Percentiles rank a stretch among this genome's conserved stretches.
These are phyloP conservation scores for Cercospora sp. DNA, from an alignment of 2,329 filamentous ascomycete genomes.

Conservation along the genomic window DNA sequence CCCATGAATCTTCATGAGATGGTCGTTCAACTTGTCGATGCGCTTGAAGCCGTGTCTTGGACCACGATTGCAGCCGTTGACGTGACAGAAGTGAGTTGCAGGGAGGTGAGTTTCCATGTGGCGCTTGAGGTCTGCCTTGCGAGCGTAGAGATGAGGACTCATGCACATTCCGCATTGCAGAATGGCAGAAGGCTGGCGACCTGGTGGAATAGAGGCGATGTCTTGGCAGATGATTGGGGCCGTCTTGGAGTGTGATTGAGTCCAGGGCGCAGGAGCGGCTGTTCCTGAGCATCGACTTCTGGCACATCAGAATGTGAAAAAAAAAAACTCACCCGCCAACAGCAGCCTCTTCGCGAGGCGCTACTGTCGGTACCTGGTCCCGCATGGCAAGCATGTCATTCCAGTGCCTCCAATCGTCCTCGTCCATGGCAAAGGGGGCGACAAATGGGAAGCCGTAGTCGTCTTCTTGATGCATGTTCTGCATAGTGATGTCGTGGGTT, in stretches of 20 bases:
- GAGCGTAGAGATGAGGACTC: conserved; percentile 24
- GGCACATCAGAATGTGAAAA: no score
- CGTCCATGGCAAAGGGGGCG: background rate
- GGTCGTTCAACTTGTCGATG: conserved; percentile 17
- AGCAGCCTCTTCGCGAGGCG: background rate
- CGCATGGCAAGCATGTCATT: background rate
- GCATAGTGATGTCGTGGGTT: background rate
- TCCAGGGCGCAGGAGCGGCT: no score
- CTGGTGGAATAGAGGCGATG: conserved; percentile 15
- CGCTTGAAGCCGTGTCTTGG: conserved; percentile 17
- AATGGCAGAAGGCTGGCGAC: conserved; percentile 7
- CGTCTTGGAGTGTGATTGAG: no score
- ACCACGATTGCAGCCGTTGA: conserved; percentile 16
- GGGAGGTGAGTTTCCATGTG: conserved; percentile 29
- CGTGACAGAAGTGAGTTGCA: conserved; percentile 16
- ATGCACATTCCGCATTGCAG: conserved; percentile 28
- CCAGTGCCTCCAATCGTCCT: background rate
- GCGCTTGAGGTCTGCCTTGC: conserved; percentile 29
- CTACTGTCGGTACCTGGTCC: background rate
- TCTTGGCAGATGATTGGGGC: conserved; percentile 10
- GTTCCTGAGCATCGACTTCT: no score
- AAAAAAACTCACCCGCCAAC: background rate
- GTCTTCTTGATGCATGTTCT: background rate
- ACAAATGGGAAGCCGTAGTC: background rate
- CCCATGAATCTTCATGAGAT: conserved; percentile 19